phyloP scores from a whole-genome alignment of 768 basidiomycete genomes.

The Suillus subluteus region DNA sequence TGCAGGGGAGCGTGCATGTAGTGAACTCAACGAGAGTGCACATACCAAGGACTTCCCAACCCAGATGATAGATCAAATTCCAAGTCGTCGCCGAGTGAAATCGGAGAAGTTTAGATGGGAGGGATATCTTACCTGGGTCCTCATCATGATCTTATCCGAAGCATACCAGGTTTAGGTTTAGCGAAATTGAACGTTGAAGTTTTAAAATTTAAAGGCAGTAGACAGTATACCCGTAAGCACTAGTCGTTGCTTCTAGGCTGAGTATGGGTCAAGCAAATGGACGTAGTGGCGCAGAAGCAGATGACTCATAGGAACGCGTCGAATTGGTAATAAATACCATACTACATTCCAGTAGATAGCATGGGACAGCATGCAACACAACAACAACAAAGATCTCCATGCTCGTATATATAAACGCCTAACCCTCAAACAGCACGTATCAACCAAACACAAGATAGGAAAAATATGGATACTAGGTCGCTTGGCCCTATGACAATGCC shows the following conservation, averaged over 20 bases:
- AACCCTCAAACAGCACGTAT: background rate
- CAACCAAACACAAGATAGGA: background rate
- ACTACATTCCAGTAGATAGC: background rate
- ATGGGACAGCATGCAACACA: background rate
- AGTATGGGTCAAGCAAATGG: background rate
- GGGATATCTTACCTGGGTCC: background rate
- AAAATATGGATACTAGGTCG: too few relatives aligned
- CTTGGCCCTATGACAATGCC: constrained; percentile 47
- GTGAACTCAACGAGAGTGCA: background rate
- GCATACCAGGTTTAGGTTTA: background rate
- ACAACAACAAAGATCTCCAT: background rate
- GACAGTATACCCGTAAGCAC: background rate
- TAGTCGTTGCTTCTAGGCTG: background rate
- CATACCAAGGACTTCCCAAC: background rate
- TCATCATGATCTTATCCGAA: background rate
- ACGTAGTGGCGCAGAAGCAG: background rate
- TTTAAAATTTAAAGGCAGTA: background rate
- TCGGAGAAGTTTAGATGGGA: constrained; percentile 46
- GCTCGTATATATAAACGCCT: background rate
- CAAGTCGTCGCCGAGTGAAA: constrained; percentile 21
- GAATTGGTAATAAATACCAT: background rate
- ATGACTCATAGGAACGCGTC: background rate
- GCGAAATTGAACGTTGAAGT: too few relatives aligned
- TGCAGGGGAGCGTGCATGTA: too few relatives aligned
- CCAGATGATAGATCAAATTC: background rate